These are phyloP conservation scores for Rhodocollybia butyracea DNA, from an alignment of 768 basidiomycete species.

Conservation along the genomic window DNA sequence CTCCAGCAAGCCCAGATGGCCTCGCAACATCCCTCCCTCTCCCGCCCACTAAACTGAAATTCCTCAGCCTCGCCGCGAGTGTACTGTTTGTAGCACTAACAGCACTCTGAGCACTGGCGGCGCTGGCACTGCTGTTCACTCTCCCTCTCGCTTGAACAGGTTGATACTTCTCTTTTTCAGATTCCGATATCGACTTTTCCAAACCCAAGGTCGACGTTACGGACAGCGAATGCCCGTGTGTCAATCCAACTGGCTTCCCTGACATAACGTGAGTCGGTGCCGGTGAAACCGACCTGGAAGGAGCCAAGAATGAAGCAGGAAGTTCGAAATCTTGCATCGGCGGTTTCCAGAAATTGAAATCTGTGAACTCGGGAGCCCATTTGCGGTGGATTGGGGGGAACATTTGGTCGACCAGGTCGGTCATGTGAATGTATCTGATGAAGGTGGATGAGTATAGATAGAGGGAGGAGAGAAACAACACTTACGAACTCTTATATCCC, in stretches of 20 bases:
- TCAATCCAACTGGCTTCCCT: too few species aligned
- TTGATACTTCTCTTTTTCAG: too few species aligned
- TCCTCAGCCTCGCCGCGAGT: slow-evolving; percentile 68
- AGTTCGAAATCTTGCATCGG: slow-evolving; percentile 75
- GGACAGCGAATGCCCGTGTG: too few species aligned
- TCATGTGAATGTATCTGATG: slow-evolving; percentile 95
- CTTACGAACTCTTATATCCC: slow-evolving; percentile 94
- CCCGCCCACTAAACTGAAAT: slow-evolving; percentile 71
- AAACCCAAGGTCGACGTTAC: too few species aligned
- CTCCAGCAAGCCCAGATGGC: too few species aligned
- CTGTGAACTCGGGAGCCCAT: slow-evolving; percentile 87
- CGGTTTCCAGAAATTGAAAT: slow-evolving; percentile 94
- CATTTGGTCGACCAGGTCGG: slow-evolving; percentile 99
- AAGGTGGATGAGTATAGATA: slow-evolving; percentile 4
- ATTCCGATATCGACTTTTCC: too few species aligned
- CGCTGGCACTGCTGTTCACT: too few species aligned
- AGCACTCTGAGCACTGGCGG: slow-evolving; percentile 94
- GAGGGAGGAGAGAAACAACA: slow-evolving; percentile 9
- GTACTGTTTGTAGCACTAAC: slow-evolving; percentile 83
- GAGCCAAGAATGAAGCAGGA: slow-evolving; percentile 75
- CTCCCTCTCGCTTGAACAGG: too few species aligned
- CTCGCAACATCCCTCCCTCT: slow-evolving; percentile 28
- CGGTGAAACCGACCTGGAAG: too few species aligned
- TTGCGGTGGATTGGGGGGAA: slow-evolving; percentile 94
- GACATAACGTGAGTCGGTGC: too few species aligned